These are phyloP conservation scores for Dillenia turbinata DNA, from an alignment of 164 flowering plant genomes.

Conservation along the genomic window DNA sequence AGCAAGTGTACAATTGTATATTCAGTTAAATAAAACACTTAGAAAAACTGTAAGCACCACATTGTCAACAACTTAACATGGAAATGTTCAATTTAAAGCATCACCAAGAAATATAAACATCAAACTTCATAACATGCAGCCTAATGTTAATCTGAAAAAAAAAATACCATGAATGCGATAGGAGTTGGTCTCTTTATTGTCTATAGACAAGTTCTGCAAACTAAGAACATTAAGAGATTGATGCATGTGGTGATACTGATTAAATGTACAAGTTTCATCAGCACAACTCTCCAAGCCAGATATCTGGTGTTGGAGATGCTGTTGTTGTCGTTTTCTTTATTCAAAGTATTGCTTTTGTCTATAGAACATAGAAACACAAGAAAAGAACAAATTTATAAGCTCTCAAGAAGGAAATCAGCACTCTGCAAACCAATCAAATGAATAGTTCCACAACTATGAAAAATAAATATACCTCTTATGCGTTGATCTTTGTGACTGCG, in stretches of 20 bases:
- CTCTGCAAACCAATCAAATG: too few relatives aligned
- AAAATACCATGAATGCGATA: conserved; percentile 29
- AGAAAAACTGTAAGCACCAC: too few relatives aligned
- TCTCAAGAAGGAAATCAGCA: too few relatives aligned
- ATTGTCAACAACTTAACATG: too few relatives aligned
- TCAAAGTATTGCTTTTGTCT: conserved; percentile 97
- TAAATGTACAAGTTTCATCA: conserved; percentile 24
- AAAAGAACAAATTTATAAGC: neutral
- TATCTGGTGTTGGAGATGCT: conserved; percentile 15
- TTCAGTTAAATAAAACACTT: too few relatives aligned
- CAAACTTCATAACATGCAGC: too few relatives aligned
- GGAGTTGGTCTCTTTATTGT: conserved; percentile 31
- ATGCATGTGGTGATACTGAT: conserved; percentile 22
- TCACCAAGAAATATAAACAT: too few relatives aligned
- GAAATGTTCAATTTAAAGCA: too few relatives aligned
- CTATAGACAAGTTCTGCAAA: conserved; percentile 47
- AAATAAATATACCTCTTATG: conserved; percentile 55
- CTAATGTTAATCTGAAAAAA: neutral
- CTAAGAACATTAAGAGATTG: conserved; percentile 72
- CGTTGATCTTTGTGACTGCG: conserved; percentile 74
- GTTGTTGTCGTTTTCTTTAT: conserved; percentile 64
- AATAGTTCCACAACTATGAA: too few relatives aligned
- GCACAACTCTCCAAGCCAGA: conserved; percentile 25
- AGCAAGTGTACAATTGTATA: too few relatives aligned
- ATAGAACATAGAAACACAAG: conserved; percentile 7